Evolutionary conservation across 2,329 filamentous ascomycete genomes (phyloP).

Genomic region (Ophiostoma ulmi): DNA sequence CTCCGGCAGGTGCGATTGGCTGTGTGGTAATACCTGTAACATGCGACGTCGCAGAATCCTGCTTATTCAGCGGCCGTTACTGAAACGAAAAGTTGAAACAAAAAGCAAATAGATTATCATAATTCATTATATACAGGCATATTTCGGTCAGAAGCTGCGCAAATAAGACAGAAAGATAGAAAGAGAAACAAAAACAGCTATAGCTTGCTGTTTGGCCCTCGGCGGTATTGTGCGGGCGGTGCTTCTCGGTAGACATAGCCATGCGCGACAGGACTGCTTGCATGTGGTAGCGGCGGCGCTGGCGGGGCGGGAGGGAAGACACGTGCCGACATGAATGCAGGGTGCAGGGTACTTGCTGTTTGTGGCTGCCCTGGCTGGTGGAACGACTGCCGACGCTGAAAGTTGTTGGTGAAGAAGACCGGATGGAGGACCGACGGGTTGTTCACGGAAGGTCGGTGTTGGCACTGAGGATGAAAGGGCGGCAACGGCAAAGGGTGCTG

Average conservation of each 20-base stretch:
- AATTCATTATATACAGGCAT: not conserved
- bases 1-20: not conserved
- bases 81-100: not conserved
- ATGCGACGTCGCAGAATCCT: not conserved
- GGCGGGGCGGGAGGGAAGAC: slow-evolving; percentile 16
- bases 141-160: no score
- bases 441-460: slow-evolving; percentile 32
- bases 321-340: slow-evolving; percentile 18
- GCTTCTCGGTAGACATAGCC: slow-evolving; percentile 56
- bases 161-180: not conserved
- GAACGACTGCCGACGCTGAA: slow-evolving; percentile 42
- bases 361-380: slow-evolving; percentile 31
- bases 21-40: not conserved
- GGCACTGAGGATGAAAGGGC: not conserved
- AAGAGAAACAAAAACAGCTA: not conserved
- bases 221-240: not conserved
- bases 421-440: slow-evolving; percentile 62
- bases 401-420: slow-evolving; percentile 66
- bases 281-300: slow-evolving; percentile 31
- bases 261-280: slow-evolving; percentile 47
- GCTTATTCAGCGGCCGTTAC: not conserved
- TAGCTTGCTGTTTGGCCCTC: slow-evolving; percentile 17
- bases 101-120: not conserved
- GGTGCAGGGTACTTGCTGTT: slow-evolving; percentile 28
- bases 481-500: not conserved